A percentile compares a stretch with the other conserved stretches of the same genome.
Conservation (phyloP, 2,329 filamentous ascomycete genomes). For the Beauveria australis region DNA sequence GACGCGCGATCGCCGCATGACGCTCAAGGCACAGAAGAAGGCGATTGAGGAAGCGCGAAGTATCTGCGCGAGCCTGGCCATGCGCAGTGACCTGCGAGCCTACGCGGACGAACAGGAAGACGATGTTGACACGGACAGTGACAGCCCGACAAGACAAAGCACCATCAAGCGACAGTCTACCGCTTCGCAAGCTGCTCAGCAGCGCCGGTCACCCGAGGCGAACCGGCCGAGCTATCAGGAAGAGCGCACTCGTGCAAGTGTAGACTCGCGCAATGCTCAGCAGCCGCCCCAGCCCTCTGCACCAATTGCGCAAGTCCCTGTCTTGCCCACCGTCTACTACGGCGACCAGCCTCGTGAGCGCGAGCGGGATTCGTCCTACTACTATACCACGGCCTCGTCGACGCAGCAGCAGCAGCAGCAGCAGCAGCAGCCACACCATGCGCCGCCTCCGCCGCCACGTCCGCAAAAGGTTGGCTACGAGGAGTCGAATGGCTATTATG, state of each 20-base stretch:
- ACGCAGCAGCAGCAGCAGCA: conserved; percentile 12
- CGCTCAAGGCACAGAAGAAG: conserved; percentile 30
- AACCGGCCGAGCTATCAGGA: conserved; percentile 17
- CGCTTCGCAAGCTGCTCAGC: conserved; percentile 7
- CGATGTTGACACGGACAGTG: conserved; percentile 23
- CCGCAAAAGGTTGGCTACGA: conserved; percentile 29
- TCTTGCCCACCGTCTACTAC: neutral
- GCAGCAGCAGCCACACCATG: conserved; percentile 15
- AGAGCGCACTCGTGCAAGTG: conserved; percentile 13
- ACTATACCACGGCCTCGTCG: conserved; percentile 17
- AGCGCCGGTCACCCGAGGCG: conserved; percentile 14
- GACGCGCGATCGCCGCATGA: conserved; percentile 39
- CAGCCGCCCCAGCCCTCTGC: conserved; percentile 16
- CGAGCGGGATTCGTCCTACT: conserved; percentile 20
- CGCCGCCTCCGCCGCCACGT: conserved; percentile 28
- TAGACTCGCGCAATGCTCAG: conserved; percentile 3
- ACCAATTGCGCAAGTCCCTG: neutral
- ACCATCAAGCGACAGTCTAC: conserved; percentile 8
- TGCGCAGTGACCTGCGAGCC: conserved; percentile 41
- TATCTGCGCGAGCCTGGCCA: conserved; percentile 40
- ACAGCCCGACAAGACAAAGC: conserved; percentile 16
- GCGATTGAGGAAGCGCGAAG: conserved; percentile 14
- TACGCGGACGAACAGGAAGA: conserved; percentile 30
- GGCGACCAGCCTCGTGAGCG: conserved; percentile 18
- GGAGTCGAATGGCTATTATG: conserved; percentile 26